Percentiles rank a stretch among this genome's conserved stretches.
phyloP scores from a whole-genome alignment of 192 early-diverging fungal species.

The Gryganskiella cystojenkinii region DNA sequence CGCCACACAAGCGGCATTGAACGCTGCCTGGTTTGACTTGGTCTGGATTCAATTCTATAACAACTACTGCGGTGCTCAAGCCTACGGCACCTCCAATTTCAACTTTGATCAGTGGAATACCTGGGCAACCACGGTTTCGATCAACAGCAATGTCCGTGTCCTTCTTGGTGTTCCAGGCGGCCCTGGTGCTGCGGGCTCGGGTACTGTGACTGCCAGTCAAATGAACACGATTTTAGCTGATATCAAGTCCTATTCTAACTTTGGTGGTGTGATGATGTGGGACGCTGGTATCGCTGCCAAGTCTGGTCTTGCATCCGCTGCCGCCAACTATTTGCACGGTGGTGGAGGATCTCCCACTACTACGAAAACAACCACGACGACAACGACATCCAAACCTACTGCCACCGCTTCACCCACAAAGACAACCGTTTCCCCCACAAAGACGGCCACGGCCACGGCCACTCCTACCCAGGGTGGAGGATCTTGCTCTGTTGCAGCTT shows the following conservation, averaged over 20 bases:
- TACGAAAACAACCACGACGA: not conserved
- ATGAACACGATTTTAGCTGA: slow-evolving; percentile 26
- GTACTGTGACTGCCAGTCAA: slow-evolving; percentile 26
- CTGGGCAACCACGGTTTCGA: slow-evolving; percentile 63
- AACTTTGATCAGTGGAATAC: slow-evolving; percentile 67
- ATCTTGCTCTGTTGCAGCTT: slow-evolving; percentile 47
- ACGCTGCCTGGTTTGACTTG: slow-evolving; percentile 68
- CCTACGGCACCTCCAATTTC: slow-evolving; percentile 51
- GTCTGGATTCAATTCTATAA: slow-evolving; percentile 74
- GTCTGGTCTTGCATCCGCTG: slow-evolving; percentile 15
- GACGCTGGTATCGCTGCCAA: slow-evolving; percentile 18
- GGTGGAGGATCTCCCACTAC: not conserved
- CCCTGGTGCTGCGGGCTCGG: slow-evolving; percentile 57
- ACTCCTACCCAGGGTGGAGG: not conserved
- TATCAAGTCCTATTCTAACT: slow-evolving; percentile 38
- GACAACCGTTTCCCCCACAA: not conserved
- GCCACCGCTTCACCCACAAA: not conserved
- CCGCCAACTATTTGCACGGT: slow-evolving; percentile 13
- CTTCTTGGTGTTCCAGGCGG: slow-evolving; percentile 67
- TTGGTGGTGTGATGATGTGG: slow-evolving; percentile 76
- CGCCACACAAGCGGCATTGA: slow-evolving; percentile 60
- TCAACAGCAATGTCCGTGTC: slow-evolving; percentile 65
- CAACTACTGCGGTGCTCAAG: slow-evolving; percentile 65
- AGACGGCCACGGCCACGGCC: slow-evolving; percentile 13
- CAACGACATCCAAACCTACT: not conserved